Percentiles rank a stretch among this genome's conserved stretches.
These are phyloP conservation scores for Trichoderma breve DNA, from an alignment of 2,329 filamentous ascomycete genomes.

Conservation along the genomic window DNA sequence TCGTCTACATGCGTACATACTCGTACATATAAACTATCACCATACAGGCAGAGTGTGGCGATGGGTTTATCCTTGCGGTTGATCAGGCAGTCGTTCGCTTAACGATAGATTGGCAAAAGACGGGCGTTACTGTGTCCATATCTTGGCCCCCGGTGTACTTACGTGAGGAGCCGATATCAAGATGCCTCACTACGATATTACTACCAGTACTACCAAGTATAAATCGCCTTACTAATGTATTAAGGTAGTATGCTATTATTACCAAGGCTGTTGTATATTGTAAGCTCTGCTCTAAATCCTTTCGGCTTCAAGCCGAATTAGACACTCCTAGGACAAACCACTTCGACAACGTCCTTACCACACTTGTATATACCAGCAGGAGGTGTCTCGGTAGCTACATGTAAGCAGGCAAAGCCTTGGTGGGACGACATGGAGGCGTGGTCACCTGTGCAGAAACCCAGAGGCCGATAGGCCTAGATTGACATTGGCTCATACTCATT, in stretches of 20 bases:
- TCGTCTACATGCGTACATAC: neutral
- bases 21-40: neutral
- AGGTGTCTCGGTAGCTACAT: slow-evolving; percentile 1
- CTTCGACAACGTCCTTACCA: neutral
- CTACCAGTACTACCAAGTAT: neutral
- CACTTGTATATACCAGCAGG: neutral
- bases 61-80: slow-evolving; percentile 8
- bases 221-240: neutral
- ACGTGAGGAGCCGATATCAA: neutral
- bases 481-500: neutral
- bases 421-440: slow-evolving; percentile 12
- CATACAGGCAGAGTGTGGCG: neutral
- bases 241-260: neutral
- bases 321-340: neutral
- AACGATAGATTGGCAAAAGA: neutral
- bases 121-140: neutral
- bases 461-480: neutral
- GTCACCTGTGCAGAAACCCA: slow-evolving; percentile 7
- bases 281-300: neutral
- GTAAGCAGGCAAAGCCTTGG: neutral
- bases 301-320: neutral
- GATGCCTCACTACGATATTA: neutral
- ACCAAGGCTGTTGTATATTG: neutral
- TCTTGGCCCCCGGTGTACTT: neutral
- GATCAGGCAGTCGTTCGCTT: neutral